A percentile compares a stretch with the other conserved stretches of the same genome.
These are phyloP conservation scores for Trichomonas vaginalis DNA, from an alignment of 208 protist species.

Conservation along the genomic window DNA sequence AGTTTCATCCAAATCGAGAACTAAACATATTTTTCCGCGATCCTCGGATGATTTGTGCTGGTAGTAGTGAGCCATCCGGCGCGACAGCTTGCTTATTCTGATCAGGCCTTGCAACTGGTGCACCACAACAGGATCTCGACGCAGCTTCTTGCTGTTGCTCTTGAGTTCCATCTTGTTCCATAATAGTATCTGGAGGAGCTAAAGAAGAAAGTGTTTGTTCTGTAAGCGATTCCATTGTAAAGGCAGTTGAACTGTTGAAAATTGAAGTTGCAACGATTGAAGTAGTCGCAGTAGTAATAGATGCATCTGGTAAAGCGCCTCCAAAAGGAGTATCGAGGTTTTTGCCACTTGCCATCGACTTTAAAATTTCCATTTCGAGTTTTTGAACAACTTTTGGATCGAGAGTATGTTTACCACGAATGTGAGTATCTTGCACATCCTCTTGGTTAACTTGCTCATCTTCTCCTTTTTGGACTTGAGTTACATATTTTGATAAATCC, in stretches of 20 bases:
- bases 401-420: not conserved
- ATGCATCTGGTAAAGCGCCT: not conserved
- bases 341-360: not conserved
- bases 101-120: not conserved
- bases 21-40: not conserved
- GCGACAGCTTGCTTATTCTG: not conserved
- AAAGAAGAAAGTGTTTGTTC: not conserved
- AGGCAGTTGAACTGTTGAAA: not conserved
- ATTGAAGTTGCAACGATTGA: not conserved
- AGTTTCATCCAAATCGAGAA: not conserved
- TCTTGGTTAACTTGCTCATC: not conserved
- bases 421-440: not conserved
- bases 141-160: not conserved
- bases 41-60: not conserved
- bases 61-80: not conserved
- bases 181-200: not conserved
- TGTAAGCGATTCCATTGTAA: not conserved
- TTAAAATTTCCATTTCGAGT: not conserved
- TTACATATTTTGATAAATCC: not conserved
- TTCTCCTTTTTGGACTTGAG: not conserved
- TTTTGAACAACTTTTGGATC: not conserved
- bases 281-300: not conserved
- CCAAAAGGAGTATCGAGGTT: not conserved
- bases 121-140: not conserved
- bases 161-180: not conserved